A percentile compares a stretch with the other conserved stretches of the same genome.
Evolutionary conservation across 169 alveolate species (phyloP).

Genomic region (Cryptosporidium ryanae): DNA sequence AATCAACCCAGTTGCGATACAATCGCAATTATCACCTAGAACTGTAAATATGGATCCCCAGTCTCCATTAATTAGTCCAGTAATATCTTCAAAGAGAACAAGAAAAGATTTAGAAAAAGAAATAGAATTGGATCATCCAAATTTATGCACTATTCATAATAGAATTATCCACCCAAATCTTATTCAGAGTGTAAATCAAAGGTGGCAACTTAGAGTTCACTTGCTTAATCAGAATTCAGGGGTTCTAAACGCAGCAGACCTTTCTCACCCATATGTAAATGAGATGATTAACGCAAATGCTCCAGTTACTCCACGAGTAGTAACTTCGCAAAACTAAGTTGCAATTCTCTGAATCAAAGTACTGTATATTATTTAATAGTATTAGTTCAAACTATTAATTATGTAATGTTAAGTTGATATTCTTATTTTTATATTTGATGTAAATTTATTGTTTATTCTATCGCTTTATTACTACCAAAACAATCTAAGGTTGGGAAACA

Average conservation of each 20-base stretch:
- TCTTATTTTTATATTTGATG: background rate
- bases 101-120: slow-evolving; percentile 41
- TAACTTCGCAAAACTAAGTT: background rate
- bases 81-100: slow-evolving; percentile 17
- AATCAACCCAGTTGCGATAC: slow-evolving; percentile 10
- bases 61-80: slow-evolving; percentile 71
- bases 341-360: no score
- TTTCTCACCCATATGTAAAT: slow-evolving; percentile 69
- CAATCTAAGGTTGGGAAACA: no score
- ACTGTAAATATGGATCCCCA: slow-evolving; percentile 8
- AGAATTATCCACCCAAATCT: slow-evolving; percentile 72
- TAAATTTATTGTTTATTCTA: no score
- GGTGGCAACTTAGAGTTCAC: slow-evolving; percentile 74
- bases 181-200: slow-evolving; percentile 58
- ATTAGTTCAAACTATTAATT: no score
- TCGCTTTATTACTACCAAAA: no score
- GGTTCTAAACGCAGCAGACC: slow-evolving; percentile 48
- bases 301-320: slow-evolving; percentile 45
- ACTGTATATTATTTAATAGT: no score
- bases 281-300: slow-evolving; percentile 71
- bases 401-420: background rate
- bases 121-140: slow-evolving; percentile 41
- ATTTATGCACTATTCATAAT: slow-evolving; percentile 58
- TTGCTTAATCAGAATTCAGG: slow-evolving; percentile 46
- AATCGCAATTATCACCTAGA: slow-evolving; percentile 31